phyloP scores from a whole-genome alignment of 1,284 basidiomycete species.

The Ustilago trichophora region DNA sequence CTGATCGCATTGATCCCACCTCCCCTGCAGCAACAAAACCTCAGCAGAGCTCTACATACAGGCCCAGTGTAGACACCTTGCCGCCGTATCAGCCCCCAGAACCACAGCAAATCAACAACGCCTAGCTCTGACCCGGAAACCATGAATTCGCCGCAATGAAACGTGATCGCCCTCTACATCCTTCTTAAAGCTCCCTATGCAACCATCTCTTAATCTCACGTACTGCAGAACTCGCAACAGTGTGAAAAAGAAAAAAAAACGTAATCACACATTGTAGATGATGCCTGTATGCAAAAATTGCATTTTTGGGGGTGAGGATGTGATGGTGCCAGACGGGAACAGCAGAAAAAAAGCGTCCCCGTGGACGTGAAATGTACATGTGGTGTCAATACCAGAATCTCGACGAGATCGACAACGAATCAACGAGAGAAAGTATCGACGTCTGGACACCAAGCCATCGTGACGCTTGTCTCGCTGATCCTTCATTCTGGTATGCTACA shows the following conservation, averaged over 20 bases:
- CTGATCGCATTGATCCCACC: background rate
- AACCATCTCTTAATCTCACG: too few species aligned
- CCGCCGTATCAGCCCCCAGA: conserved; percentile 17
- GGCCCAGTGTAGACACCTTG: conserved; percentile 21
- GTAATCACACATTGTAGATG: background rate
- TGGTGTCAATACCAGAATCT: background rate
- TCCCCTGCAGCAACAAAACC: background rate
- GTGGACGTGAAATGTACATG: conserved; percentile 13
- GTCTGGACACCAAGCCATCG: conserved; percentile 4
- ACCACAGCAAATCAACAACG: background rate
- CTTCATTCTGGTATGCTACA: background rate
- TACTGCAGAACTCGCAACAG: background rate
- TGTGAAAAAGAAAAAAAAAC: too few species aligned
- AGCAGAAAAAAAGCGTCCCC: conserved; percentile 1
- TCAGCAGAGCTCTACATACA: background rate
- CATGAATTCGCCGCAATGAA: too few species aligned
- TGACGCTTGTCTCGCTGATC: background rate
- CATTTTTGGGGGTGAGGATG: conserved; percentile 30
- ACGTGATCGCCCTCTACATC: too few species aligned
- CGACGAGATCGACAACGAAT: background rate
- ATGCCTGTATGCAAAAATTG: conserved; percentile 22
- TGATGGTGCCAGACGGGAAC: conserved; percentile 5
- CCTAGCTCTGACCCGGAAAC: too few species aligned
- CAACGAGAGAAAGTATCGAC: background rate
- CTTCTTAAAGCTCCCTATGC: too few species aligned